Evolutionary conservation across 306 rosid species (phyloP).

Genomic region (Hippophae rhamnoides): DNA sequence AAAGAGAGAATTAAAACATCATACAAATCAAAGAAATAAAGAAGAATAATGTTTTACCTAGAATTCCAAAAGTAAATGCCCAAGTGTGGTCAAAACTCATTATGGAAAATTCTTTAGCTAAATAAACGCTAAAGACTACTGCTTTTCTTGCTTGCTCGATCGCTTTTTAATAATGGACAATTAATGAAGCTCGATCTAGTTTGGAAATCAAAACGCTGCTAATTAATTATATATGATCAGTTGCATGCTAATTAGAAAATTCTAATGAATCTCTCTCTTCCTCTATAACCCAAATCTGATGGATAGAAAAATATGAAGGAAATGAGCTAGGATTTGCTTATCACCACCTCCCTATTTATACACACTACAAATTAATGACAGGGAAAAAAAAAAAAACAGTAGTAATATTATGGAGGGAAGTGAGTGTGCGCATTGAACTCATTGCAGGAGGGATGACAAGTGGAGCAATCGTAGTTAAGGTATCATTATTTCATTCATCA

Average conservation of each 20-base stretch:
- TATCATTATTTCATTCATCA: slow-evolving; percentile 42
- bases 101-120: slow-evolving; percentile 22
- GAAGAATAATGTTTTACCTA: slow-evolving; percentile 31
- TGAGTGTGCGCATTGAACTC: slow-evolving; percentile 21
- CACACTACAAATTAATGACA: background rate
- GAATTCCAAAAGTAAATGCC: slow-evolving; percentile 65
- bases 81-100: slow-evolving; percentile 26
- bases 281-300: background rate
- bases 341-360: slow-evolving; percentile 15
- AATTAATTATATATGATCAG: slow-evolving; percentile 1
- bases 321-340: background rate
- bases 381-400: background rate
- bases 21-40: too few species aligned
- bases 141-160: background rate
- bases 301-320: slow-evolving; percentile 8
- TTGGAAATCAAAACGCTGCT: slow-evolving; percentile 6
- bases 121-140: background rate
- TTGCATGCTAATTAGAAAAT: slow-evolving; percentile 11
- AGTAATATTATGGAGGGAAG: too few species aligned
- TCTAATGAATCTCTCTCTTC: slow-evolving; percentile 12
- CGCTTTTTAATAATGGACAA: background rate
- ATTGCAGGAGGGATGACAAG: slow-evolving; percentile 39
- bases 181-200: too few species aligned
- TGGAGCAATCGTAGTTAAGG: slow-evolving; percentile 48
- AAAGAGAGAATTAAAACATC: too few species aligned